Evolutionary conservation across 768 basidiomycete species (phyloP).

Genomic region (Neoboletus brunneissimus): DNA sequence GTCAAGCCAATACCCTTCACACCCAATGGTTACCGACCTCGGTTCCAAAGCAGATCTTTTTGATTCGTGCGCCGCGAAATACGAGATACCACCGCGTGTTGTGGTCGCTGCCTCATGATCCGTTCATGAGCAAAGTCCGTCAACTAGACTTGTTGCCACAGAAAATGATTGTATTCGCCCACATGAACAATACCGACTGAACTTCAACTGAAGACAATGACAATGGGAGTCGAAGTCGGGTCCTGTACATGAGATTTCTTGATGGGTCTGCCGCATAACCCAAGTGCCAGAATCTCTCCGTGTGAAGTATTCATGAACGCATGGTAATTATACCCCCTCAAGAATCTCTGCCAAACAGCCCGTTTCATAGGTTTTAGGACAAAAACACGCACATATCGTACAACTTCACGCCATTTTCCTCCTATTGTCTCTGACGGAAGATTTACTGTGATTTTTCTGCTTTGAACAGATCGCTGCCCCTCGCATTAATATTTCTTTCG

Average conservation of each 20-base stretch:
- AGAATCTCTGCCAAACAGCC: background rate
- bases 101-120: conserved; percentile 17
- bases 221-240: background rate
- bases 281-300: background rate
- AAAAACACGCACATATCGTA: background rate
- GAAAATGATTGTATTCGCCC: background rate
- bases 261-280: background rate
- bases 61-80: conserved; percentile 58
- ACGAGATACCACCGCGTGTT: conserved; percentile 55
- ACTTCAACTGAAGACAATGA: background rate
- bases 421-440: background rate
- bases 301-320: background rate
- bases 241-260: background rate
- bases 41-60: conserved; percentile 59
- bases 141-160: background rate
- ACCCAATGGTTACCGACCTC: conserved; percentile 70
- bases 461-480: background rate
- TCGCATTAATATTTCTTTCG: background rate
- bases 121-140: background rate
- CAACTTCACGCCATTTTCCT: background rate
- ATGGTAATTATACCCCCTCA: background rate
- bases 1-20: conserved; percentile 52
- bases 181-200: background rate
- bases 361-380: background rate
- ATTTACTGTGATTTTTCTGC: background rate